These are phyloP conservation scores for Leccinum ochraceum DNA, from an alignment of 768 basidiomycete genomes.

Conservation along the genomic window DNA sequence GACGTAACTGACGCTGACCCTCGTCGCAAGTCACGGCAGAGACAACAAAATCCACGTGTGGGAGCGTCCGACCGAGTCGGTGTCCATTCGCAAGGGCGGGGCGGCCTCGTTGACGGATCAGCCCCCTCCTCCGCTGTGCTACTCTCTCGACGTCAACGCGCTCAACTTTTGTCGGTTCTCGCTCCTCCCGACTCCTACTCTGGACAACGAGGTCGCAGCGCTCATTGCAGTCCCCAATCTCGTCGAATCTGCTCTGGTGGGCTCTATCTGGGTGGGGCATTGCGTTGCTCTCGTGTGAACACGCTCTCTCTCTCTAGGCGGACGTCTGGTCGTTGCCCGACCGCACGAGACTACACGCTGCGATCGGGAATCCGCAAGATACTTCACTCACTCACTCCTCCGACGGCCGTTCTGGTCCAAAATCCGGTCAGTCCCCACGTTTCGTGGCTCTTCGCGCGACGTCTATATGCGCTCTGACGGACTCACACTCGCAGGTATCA, in stretches of 20 bases:
- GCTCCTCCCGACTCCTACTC: slow-evolving; percentile 41
- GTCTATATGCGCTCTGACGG: slow-evolving; percentile 54
- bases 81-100: slow-evolving; percentile 49
- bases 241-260: slow-evolving; percentile 81
- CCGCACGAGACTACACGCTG: slow-evolving; percentile 73
- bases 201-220: slow-evolving; percentile 33
- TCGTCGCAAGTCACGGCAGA: slow-evolving; percentile 58
- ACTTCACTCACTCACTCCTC: slow-evolving; percentile 25
- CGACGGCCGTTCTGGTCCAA: slow-evolving; percentile 54
- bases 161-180: slow-evolving; percentile 94
- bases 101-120: slow-evolving; percentile 56
- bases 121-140: slow-evolving; percentile 51
- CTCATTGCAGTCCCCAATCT: slow-evolving; percentile 86
- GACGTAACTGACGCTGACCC: background rate
- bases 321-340: slow-evolving; percentile 86
- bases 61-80: slow-evolving; percentile 51
- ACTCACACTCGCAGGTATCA: slow-evolving; percentile 65
- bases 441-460: slow-evolving; percentile 37
- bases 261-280: slow-evolving; percentile 15
- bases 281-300: background rate
- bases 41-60: slow-evolving; percentile 87
- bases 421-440: slow-evolving; percentile 46
- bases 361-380: slow-evolving; percentile 59
- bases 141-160: slow-evolving; percentile 87
- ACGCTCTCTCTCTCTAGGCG: slow-evolving; percentile 46